phyloP scores from a whole-genome alignment of 2,329 filamentous ascomycete species.

The Neophaeococcomyces mojaviensis region DNA sequence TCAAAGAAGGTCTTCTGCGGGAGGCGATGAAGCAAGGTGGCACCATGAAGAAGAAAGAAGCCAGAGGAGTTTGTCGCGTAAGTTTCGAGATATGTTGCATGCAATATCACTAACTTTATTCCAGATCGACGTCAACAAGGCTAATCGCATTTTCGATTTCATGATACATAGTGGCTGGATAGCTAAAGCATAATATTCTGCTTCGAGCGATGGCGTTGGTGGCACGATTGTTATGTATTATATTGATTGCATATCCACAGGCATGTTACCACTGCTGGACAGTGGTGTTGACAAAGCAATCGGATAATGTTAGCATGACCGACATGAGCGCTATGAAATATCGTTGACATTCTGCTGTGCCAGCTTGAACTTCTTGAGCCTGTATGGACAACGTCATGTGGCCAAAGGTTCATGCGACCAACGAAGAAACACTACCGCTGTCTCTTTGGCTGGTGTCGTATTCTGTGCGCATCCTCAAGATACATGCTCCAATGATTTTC shows the following conservation, averaged over 20 bases:
- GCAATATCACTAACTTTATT: slow-evolving; percentile 8
- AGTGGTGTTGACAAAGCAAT: not conserved
- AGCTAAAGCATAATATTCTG: slow-evolving; percentile 57
- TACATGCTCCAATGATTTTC: too few species aligned
- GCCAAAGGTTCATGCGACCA: too few species aligned
- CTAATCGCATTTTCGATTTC: slow-evolving; percentile 83
- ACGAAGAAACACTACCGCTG: too few species aligned
- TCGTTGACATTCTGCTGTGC: too few species aligned
- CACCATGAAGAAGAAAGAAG: slow-evolving; percentile 85
- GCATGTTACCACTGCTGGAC: not conserved
- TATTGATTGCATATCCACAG: not conserved
- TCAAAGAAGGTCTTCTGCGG: slow-evolving; percentile 87
- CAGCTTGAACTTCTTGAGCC: too few species aligned
- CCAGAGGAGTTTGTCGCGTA: slow-evolving; percentile 69
- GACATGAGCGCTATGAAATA: too few species aligned
- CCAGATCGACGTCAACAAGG: slow-evolving; percentile 74
- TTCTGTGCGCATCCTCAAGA: too few species aligned
- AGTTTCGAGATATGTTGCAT: slow-evolving; percentile 12
- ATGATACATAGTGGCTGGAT: slow-evolving; percentile 92
- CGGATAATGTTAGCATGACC: too few species aligned
- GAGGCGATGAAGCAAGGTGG: slow-evolving; percentile 87
- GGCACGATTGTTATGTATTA: not conserved
- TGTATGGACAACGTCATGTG: too few species aligned
- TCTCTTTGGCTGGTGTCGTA: too few species aligned
- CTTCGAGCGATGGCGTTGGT: slow-evolving; percentile 7